Evolutionary conservation across 371 early-diverging fungal species (phyloP).

Genomic region (Syncephalastrum contaminatum): DNA sequence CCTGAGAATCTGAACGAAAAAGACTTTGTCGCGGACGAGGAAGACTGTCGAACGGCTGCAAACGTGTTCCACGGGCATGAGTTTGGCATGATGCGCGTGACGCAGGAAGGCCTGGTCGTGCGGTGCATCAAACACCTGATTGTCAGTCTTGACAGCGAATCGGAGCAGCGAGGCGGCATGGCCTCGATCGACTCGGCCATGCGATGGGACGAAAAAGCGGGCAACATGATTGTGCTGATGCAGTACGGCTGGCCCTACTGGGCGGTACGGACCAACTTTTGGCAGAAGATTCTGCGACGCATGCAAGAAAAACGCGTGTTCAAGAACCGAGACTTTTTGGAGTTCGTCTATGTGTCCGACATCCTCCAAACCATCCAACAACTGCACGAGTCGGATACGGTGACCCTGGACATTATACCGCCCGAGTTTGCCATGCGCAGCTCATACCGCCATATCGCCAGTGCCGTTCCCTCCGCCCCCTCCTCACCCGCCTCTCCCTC

Average conservation of each 20-base stretch:
- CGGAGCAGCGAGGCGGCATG: constrained; percentile 43
- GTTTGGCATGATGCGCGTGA: constrained; percentile 49
- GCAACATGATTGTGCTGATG: constrained; percentile 51
- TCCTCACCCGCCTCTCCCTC: constrained; percentile 15
- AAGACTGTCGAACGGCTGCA: constrained; percentile 35
- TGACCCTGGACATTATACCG: constrained; percentile 47
- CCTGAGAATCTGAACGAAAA: constrained; percentile 35
- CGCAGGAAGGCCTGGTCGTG: constrained; percentile 46
- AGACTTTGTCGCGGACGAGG: constrained; percentile 41
- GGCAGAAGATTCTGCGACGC: constrained; percentile 37
- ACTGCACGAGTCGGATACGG: constrained; percentile 37
- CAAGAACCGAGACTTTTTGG: constrained; percentile 44
- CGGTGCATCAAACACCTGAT: constrained; percentile 51
- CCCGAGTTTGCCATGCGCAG: constrained; percentile 45
- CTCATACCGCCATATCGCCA: constrained; percentile 33
- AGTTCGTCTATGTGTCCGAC: constrained; percentile 44
- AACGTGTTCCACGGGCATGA: constrained; percentile 41
- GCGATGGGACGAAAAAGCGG: constrained; percentile 49
- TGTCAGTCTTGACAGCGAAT: constrained; percentile 44
- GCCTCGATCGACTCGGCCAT: constrained; percentile 50
- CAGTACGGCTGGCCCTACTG: constrained; percentile 56
- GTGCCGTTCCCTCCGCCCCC: constrained; percentile 11
- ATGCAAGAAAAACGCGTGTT: constrained; percentile 42
- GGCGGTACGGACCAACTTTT: constrained; percentile 40
- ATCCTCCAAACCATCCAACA: constrained; percentile 38